Percentiles rank a stretch among this genome's conserved stretches.
Evolutionary conservation across 306 rosid species (phyloP).

Genomic region (cucumber (Cucumis sativus)): DNA sequence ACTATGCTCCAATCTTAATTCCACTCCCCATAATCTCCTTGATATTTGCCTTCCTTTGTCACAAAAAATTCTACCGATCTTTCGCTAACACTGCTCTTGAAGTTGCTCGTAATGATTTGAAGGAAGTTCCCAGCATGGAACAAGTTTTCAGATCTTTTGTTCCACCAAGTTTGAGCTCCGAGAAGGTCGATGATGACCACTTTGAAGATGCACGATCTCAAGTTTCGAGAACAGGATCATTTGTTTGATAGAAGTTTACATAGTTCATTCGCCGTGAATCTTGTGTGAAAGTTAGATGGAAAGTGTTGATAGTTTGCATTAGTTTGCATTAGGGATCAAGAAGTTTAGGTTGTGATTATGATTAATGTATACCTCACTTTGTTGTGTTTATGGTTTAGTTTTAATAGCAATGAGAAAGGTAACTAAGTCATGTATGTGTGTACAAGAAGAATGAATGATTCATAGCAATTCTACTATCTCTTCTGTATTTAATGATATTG

Average conservation of each 20-base stretch:
- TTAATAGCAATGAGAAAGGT: neutral
- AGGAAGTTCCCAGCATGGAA: constrained; percentile 67
- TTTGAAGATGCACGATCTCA: constrained; percentile 67
- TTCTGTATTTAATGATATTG: neutral
- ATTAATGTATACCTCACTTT: neutral
- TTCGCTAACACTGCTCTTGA: constrained; percentile 49
- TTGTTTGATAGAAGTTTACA: neutral
- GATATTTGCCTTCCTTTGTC: constrained; percentile 29
- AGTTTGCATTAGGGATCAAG: neutral
- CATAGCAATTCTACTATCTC: neutral
- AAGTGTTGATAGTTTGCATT: neutral
- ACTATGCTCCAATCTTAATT: constrained; percentile 33
- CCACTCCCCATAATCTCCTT: constrained; percentile 58
- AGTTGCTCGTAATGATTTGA: constrained; percentile 28
- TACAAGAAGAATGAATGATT: neutral
- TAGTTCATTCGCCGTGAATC: neutral
- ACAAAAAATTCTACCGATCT: constrained; percentile 54
- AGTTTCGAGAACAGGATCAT: constrained; percentile 39
- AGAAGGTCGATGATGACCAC: constrained; percentile 49
- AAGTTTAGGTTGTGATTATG: constrained; percentile 1
- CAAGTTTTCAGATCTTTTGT: constrained; percentile 48
- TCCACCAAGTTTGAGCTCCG: constrained; percentile 65
- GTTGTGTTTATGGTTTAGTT: neutral
- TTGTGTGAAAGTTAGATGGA: neutral
- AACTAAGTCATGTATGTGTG: neutral